Evolutionary conservation across 768 basidiomycete genomes (phyloP), one percentile per base, ranked within the genome.

Genomic region (Boletus edulis): DNA sequence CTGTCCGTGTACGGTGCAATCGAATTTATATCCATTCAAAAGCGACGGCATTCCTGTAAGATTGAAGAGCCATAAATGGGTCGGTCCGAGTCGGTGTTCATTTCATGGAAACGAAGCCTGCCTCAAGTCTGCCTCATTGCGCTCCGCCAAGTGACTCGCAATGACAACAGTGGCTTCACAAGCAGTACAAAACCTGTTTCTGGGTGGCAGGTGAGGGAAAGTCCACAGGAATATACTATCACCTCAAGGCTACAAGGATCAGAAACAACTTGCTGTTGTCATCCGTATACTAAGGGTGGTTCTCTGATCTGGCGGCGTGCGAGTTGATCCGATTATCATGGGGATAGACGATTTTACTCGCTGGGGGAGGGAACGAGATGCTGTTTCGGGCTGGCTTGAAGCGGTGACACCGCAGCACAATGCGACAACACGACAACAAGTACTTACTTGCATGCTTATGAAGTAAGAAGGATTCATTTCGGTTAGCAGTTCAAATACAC

Each of bases 11-110:
- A 38, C 15, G 45, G 9, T 13, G 41, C 15, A 18, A 39, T 14
- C 17, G 31, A n/a, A 54, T 54, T 68, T 66, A 61, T 67, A 66
- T 44, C 35, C 15, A 20, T 45, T 14, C 32, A 39, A 42, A 35
- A 35, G n/a, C 6, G 27, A 54, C 35, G 35, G 49, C 32, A 49
- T 39, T 15, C 35, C 17, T 37, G 37, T 38, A 17, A n/a, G 34
- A 37, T 38, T 44, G 27, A 35, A 37, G 41, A 43, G 10, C 58
- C 47, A 47, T 34, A 53, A 39, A 57, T 29, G 58, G 52, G 43
- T 57, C 11, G 32, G n/a, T 22, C 22, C 22, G 22, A 22, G 22
- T 46, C 35, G 38, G 37, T 31, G 18, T 55, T 55, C 49, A 52
- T 59, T 57, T 52, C 56, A 42, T 35, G 27, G 51, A 48, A 32